Evolutionary conservation across 2,329 filamentous ascomycete genomes (phyloP).

Genomic region (Fusarium sarcochroum): DNA sequence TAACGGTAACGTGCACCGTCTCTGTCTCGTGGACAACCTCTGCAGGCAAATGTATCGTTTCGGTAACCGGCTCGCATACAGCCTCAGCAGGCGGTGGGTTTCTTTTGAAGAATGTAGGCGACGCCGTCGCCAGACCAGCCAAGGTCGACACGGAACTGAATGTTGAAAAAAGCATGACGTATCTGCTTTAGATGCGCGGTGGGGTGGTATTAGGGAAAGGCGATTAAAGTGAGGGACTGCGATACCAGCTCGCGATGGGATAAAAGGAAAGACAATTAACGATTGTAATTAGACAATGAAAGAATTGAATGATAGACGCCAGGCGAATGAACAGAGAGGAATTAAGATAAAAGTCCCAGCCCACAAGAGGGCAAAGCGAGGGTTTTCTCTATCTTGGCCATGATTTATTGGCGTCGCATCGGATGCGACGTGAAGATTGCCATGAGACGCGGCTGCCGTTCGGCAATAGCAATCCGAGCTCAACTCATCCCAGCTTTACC

Average conservation of each 20-base stretch:
- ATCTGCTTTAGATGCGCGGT: not conserved
- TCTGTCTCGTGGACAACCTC: conserved; percentile 19
- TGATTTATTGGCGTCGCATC: conserved; percentile 25
- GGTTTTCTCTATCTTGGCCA: conserved; percentile 30
- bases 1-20: conserved; percentile 10
- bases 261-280: conserved; percentile 18
- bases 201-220: not conserved
- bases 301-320: conserved; percentile 31
- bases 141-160: conserved; percentile 19
- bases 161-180: conserved; percentile 25
- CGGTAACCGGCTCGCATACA: conserved; percentile 28
- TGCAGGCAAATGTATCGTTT: conserved; percentile 24
- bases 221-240: conserved; percentile 11
- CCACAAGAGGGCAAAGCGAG: conserved; percentile 21
- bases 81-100: conserved; percentile 24
- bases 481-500: conserved; percentile 2
- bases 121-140: conserved; percentile 27
- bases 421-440: not conserved
- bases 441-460: conserved; percentile 32
- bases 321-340: conserved; percentile 9
- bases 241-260: conserved; percentile 36
- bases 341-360: not conserved
- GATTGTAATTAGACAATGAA: conserved; percentile 20
- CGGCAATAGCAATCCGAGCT: conserved; percentile 21
- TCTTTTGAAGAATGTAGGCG: conserved; percentile 26